Evolutionary conservation across 306 rosid species (phyloP), one percentile per base, ranked within the genome.

Genomic region (Ormosia semicastrata): DNA sequence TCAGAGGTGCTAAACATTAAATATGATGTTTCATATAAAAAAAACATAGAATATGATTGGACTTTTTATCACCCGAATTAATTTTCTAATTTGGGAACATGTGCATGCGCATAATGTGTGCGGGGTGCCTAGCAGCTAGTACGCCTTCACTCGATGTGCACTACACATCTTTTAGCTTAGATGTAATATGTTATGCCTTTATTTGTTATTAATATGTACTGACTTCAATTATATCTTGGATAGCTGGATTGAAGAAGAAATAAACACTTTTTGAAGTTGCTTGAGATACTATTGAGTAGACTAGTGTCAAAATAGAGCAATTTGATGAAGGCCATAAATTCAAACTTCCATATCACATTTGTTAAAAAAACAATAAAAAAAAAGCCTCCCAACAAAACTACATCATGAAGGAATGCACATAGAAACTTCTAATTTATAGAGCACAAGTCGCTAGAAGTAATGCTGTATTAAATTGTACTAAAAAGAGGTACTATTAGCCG

Each of bases 81-180:
- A 36, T 89, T 80, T 77, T 73, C 12, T 81, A 76, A 76, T 62
- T 24, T 37, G 79, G 77, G 30, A 47, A 47, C 93, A 86, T 80
- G 91, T 88, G 89, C 71, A 47, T 80, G 58, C 79, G 41, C 85
- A 60, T 88, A 81, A 68, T 78, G 71, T 64, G 70, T 58, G 77
- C 78, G 67, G 57, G 75, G 72, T 71, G 79, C 85, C 79, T 85
- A 85, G 79, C 69, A 84, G 50, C 59, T 29, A 80, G 7, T 43
- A 50, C 47, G 57, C 75, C 81, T 77, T 52, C 67, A 43, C 67
- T 82, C 56, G 56, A 80, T 75, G 72, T 63, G 67, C 79, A 69
- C 56, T 53, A 13, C 78, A 68, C 53, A 79, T 76, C 60, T 67
- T 50, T 78, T 47, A 77, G 49, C 58, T 40, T 71, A 64, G 54